phyloP scores from a whole-genome alignment of 345 rosid genomes.

The Sonneratia caseolaris region DNA sequence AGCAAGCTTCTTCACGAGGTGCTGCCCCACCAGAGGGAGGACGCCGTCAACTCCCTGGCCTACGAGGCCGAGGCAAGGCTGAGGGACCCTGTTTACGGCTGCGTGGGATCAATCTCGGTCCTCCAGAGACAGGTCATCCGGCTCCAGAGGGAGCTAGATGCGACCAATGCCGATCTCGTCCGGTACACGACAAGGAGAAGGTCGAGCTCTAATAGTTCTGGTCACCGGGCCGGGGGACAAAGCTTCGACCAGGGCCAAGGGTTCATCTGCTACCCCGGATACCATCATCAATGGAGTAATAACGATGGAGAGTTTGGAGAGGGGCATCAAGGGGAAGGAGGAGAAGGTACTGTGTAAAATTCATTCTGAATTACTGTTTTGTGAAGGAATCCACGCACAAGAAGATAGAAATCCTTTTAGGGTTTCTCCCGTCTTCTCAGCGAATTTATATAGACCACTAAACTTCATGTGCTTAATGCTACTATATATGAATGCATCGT shows the following conservation, averaged over 20 bases:
- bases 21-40: conserved; percentile 49
- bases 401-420: not conserved
- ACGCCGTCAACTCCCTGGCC: conserved; percentile 52
- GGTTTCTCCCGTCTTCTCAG: not conserved
- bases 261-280: not conserved
- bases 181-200: conserved; percentile 13
- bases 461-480: not conserved
- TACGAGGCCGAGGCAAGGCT: conserved; percentile 56
- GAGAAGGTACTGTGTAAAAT: not conserved
- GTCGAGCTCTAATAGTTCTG: not conserved
- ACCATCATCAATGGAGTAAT: not conserved
- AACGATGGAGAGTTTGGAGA: conserved; percentile 2
- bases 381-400: not conserved
- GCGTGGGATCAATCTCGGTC: conserved; percentile 52
- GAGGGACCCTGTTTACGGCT: conserved; percentile 52
- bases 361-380: not conserved
- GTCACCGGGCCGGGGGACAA: not conserved
- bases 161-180: conserved; percentile 40
- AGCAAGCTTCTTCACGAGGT: conserved; percentile 50
- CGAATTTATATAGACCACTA: not conserved
- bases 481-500: not conserved
- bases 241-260: not conserved
- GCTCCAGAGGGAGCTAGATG: conserved; percentile 47
- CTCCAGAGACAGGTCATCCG: conserved; percentile 43
- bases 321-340: not conserved